Base-by-base conservation (phyloP, 768 basidiomycete genomes). In the Plicaturopsis crispa region DNA sequence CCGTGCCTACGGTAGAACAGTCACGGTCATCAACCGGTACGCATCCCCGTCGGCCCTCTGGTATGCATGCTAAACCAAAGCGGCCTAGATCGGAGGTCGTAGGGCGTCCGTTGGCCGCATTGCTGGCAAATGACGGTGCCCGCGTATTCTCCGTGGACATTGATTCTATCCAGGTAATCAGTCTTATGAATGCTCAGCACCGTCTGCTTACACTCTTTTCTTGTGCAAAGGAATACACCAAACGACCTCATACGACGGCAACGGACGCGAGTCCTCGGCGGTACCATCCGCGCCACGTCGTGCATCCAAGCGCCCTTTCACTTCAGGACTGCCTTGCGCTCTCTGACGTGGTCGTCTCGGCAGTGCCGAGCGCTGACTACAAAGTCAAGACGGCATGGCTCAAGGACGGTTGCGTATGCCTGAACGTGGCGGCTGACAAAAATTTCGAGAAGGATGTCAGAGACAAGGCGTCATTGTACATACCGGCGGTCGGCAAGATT, bases 1-100 rank as follows among this genome's bases (percentile, higher is more conserved):
- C 59, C 76, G 93, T 22, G 93, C 92, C 6, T 92, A 90, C 51
- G 92, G 92, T 6, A 89, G 81, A 57, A 93, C 83, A 4, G 67
- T 99, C 45, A 90, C 92, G 3, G 86, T 99, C 18, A 88, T 99
- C 49, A 99, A 99, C 62, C 73, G 93, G 86, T 89, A n/a, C n/a
- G n/a, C n/a, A n/a, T n/a, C n/a, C n/a, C n/a, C n/a, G n/a, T n/a
- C n/a, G n/a, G n/a, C n/a, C n/a, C n/a, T n/a, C n/a, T n/a, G n/a
- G n/a, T n/a, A 41, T 41, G 64, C 46, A 43, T 5, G 20, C 12
- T 14, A 31, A 8, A 24, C 24, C 19, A 18, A 17, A 16, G 10
- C 14, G 20, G 14, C 13, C n/a, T 24, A 89, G 91, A 45, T 93
- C 89, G 26, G 96, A 99, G 59, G 96, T 99, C 24, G 96, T 99